A percentile compares a stretch with the other conserved stretches of the same genome.
Conservation (phyloP, 148 eudicot genomes). For the Rhododendron williamsianum region DNA sequence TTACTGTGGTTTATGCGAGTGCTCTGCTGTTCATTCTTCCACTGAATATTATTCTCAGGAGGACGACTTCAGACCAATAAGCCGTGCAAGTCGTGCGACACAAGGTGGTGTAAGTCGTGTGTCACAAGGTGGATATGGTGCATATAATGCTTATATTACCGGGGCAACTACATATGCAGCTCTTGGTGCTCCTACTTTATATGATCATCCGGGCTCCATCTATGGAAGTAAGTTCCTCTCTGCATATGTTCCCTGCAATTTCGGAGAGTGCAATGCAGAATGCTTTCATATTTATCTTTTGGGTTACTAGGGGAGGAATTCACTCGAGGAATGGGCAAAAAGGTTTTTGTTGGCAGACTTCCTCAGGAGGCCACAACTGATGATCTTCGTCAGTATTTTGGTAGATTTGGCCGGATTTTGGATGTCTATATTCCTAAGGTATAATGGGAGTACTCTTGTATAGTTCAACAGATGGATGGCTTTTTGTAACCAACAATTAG, state of each 20-base stretch:
- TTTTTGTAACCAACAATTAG: not conserved
- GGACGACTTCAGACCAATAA: conserved; percentile 60
- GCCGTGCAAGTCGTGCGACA: conserved; percentile 18
- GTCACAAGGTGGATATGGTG: conserved; percentile 83
- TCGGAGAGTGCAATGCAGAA: not conserved
- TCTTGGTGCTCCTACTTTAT: conserved; percentile 88
- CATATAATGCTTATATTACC: conserved; percentile 79
- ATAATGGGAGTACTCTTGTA: conserved; percentile 22
- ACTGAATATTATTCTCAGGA: conserved; percentile 34
- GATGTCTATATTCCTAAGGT: conserved; percentile 98
- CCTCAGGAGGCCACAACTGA: conserved; percentile 90
- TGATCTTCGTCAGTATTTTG: conserved; percentile 83
- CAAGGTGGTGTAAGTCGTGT: not conserved
- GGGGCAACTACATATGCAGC: conserved; percentile 95
- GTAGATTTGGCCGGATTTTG: conserved; percentile 86
- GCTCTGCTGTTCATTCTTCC: not conserved
- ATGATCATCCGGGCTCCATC: conserved; percentile 74
- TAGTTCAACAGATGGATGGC: not conserved
- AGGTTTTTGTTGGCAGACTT: conserved; percentile 95
- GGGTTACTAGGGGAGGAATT: conserved; percentile 41
- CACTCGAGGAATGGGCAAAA: conserved; percentile 73
- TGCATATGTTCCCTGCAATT: conserved; percentile 15
- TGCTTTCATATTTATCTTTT: not conserved
- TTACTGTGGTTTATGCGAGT: not conserved
- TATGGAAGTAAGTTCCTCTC: conserved; percentile 69